Evolutionary conservation across 2,329 filamentous ascomycete species (phyloP).

Genomic region (Aspergillus sp.): DNA sequence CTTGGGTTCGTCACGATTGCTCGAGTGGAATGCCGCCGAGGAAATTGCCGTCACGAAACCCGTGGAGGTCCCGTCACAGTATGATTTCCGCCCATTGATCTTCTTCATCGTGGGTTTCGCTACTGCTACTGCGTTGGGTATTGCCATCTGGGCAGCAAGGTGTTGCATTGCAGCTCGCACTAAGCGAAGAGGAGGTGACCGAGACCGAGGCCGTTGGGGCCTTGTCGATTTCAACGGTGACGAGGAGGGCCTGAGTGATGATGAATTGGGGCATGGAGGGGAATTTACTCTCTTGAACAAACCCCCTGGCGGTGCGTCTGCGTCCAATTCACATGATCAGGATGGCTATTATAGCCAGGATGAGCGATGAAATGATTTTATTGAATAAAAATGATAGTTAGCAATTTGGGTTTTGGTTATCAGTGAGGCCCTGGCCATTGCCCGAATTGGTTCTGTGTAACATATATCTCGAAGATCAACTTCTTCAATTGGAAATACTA

Average conservation of each 20-base stretch:
- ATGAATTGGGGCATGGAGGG: not conserved
- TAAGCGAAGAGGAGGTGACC: not conserved
- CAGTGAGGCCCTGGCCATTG: no score
- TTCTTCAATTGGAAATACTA: no score
- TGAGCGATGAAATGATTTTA: no score
- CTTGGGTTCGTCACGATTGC: slow-evolving; percentile 11
- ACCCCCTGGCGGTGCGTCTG: no score
- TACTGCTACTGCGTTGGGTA: not conserved
- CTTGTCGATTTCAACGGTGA: slow-evolving; percentile 2
- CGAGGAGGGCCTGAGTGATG: slow-evolving; percentile 8
- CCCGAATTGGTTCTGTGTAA: no score
- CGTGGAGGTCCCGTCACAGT: not conserved
- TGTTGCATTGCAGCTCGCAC: not conserved
- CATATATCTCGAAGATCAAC: no score
- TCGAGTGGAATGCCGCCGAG: slow-evolving; percentile 16
- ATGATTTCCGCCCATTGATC: not conserved
- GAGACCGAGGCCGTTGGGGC: slow-evolving; percentile 4
- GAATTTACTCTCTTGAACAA: not conserved
- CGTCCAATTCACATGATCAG: no score
- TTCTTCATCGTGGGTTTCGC: slow-evolving; percentile 4
- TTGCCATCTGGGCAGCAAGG: not conserved
- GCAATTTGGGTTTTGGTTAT: no score
- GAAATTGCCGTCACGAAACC: slow-evolving; percentile 9
- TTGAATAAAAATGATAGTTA: no score
- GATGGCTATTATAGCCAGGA: no score